Percentiles rank a stretch among this genome's conserved stretches.
Conservation (phyloP, 2,329 filamentous ascomycete genomes). For the Chrysosporium keratinophilum region DNA sequence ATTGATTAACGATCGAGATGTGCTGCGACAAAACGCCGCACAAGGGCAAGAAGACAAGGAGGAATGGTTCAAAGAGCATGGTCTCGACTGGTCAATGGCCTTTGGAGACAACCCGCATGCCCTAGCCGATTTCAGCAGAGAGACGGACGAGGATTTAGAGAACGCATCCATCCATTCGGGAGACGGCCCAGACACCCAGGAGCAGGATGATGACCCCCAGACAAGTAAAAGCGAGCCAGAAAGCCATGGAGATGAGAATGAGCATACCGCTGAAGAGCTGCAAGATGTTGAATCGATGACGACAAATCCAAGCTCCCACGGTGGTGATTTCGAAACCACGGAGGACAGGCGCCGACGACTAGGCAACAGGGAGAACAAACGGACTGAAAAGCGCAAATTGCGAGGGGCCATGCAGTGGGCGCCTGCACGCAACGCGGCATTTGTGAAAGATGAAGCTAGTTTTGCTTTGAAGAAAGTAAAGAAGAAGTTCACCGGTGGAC, state of each 20-base stretch:
- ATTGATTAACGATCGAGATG: slow-evolving; percentile 66
- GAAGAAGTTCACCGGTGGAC: slow-evolving; percentile 57
- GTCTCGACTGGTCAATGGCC: slow-evolving; percentile 75
- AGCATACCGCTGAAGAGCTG: slow-evolving; percentile 26
- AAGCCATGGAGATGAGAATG: slow-evolving; percentile 18
- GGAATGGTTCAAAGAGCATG: slow-evolving; percentile 68
- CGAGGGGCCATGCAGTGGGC: slow-evolving; percentile 92
- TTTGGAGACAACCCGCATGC: slow-evolving; percentile 67
- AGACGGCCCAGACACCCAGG: slow-evolving; percentile 19
- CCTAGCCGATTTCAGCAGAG: slow-evolving; percentile 44
- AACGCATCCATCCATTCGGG: slow-evolving; percentile 20
- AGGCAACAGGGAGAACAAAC: slow-evolving; percentile 31
- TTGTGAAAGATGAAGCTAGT: slow-evolving; percentile 78
- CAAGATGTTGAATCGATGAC: slow-evolving; percentile 22
- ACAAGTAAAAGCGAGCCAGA: neutral
- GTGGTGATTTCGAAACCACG: slow-evolving; percentile 13
- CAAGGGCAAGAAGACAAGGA: slow-evolving; percentile 45
- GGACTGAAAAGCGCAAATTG: slow-evolving; percentile 66
- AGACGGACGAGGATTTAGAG: slow-evolving; percentile 27
- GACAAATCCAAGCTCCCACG: slow-evolving; percentile 17
- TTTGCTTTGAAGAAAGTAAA: slow-evolving; percentile 66
- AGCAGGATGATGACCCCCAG: slow-evolving; percentile 16
- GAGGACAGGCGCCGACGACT: slow-evolving; percentile 17
- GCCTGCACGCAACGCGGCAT: slow-evolving; percentile 72
- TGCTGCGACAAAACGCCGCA: slow-evolving; percentile 57